phyloP scores from a whole-genome alignment of 176 grass and related monocot species.

The Triticum dicoccoides region DNA sequence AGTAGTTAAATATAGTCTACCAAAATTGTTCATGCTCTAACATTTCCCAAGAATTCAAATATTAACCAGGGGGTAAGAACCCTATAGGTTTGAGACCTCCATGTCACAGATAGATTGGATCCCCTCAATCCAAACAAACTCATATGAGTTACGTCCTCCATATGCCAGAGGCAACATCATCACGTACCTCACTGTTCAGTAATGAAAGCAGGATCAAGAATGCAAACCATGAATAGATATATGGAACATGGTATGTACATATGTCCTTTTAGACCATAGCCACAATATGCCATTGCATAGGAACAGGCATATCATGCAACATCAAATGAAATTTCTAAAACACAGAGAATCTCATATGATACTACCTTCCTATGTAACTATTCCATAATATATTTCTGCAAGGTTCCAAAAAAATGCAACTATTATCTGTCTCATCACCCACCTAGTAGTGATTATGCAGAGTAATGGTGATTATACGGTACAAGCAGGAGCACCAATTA shows the following conservation, averaged over 20 bases:
- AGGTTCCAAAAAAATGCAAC: neutral
- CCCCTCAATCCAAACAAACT: slow-evolving; percentile 5
- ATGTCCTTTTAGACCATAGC: slow-evolving; percentile 15
- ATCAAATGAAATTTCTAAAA: slow-evolving; percentile 16
- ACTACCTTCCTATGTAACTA: neutral
- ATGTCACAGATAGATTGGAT: slow-evolving; percentile 17
- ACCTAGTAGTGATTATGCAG: neutral
- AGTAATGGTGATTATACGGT: neutral
- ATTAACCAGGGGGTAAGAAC: neutral
- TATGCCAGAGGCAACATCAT: slow-evolving; percentile 2
- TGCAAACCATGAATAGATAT: neutral
- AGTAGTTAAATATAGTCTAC: slow-evolving; percentile 13
- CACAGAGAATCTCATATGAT: slow-evolving; percentile 10
- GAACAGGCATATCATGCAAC: neutral
- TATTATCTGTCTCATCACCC: neutral
- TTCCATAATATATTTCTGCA: neutral
- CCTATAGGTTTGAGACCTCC: neutral
- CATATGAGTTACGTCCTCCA: neutral
- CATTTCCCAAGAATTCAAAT: neutral
- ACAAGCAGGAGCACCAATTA: neutral
- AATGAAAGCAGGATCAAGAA: neutral
- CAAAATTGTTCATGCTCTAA: neutral
- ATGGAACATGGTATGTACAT: neutral
- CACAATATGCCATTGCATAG: neutral
- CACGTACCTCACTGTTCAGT: slow-evolving; percentile 3